Base-by-base conservation (phyloP, 176 grass and related monocot species). In the Triticum turgidum region DNA sequence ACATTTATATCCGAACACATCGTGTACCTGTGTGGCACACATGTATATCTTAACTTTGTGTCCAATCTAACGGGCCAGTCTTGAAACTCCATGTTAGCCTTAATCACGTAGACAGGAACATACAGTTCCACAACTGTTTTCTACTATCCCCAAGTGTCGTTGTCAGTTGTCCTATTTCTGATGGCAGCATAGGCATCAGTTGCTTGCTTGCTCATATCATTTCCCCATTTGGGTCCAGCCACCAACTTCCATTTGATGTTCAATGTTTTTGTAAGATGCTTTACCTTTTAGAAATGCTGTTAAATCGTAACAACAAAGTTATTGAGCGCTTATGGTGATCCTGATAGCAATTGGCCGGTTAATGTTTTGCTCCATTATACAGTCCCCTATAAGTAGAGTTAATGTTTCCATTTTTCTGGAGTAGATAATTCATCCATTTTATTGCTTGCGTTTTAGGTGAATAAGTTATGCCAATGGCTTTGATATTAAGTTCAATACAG, bases 21-120 rank as follows among this genome's bases (percentile, higher is more conserved):
- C 14, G 5, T 52, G 49, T 52, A 52, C 49, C 51, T 54, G 51
- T 52, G 35, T 32, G 33, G 22, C 32, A 56, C 47, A 52, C 32
- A 68, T 38, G 42, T 34, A 35, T 85, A n/a, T 77, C 13, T 85
- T 24, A 38, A 59, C 14, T 86, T 14, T 79, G 24, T 74, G 44
- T 7, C n/a, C 70, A 15, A 47, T 44, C 17, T 18, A 44, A 12
- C 24, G 38, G n/a, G 21, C 4, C 14, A 72, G 5, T 27, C 51
- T 83, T 7, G 34, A 83, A 72, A 42, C 34, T 72, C 13, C 12
- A 59, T 29, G 14, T 9, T 38, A 27, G 32, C 27, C 38, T 4
- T 14, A 22, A 52, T 82, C 80, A 3, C 49, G 35, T 22, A 51
- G 14, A 78, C n/a, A 44, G 35, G 20, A 70, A n/a, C 34, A n/a